Evolutionary conservation across 768 basidiomycete species (phyloP), one percentile per base, ranked within the genome.

Genomic region (Termitomyces sp.): DNA sequence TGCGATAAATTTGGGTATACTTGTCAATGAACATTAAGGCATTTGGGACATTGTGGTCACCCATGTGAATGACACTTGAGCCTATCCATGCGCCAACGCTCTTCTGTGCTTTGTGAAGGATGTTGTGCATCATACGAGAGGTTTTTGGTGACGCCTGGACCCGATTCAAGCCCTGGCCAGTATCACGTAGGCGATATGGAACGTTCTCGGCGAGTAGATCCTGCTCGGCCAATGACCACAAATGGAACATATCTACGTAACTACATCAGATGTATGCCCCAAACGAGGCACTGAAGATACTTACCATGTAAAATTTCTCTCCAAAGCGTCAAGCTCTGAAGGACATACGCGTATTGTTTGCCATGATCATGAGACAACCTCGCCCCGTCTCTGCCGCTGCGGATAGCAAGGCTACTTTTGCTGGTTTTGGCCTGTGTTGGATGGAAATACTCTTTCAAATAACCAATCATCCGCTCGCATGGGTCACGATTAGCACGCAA

Each of bases 1-100:
- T 94, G 63, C 92, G 88, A 72, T 93, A 94, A 49, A 94, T 88
- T 68, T 94, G 92, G 13, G 91, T 91, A 72, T 94, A 94, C 68
- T 94, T 94, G 79, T 94, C 90, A 64, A 93, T 92, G 79, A 94
- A 93, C 73, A 93, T 83, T 50, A 93, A 77, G 3, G 92, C 89
- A 63, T 90, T 91, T 5, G 88, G 88, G 22, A 91, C 88, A 65
- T 90, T 85, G 68, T 86, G 92, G 65, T 93, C 92, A 51, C 90
- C 90, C 90, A 92, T 90, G 71, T 93, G 91, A 60, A 92, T 90
- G 62, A 90, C 90, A 54, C 87, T 89, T 11, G 86, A 92, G 43
- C 92, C 92, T 56, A 92, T 82, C 92, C 92, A 93, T 38, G 79
- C 79, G 0, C 91, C 92, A 14, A 93, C 86, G 61, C 85, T 87